Conservation (phyloP, 495 filamentous ascomycete genomes). For the Tirmania nivea region DNA sequence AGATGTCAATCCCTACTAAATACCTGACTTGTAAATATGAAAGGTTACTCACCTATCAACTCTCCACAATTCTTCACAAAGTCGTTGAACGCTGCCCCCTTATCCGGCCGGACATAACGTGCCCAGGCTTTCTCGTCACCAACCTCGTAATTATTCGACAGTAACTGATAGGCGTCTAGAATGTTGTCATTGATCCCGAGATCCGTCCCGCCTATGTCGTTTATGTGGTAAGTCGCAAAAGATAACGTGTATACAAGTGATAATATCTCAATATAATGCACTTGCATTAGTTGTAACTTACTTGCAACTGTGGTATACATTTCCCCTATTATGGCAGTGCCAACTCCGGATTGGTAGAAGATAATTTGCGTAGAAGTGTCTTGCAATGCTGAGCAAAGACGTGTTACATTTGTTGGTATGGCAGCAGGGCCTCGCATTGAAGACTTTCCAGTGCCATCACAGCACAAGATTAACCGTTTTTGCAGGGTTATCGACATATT, state of each 20-base stretch:
- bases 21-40: background rate
- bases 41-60: background rate
- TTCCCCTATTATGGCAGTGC: slow-evolving; percentile 22
- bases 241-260: background rate
- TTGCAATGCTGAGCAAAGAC: background rate
- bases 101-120: background rate
- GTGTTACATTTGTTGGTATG: background rate
- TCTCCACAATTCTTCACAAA: background rate
- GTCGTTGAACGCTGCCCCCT: background rate
- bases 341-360: slow-evolving; percentile 32
- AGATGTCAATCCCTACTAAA: background rate
- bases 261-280: slow-evolving; percentile 3
- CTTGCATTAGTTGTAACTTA: slow-evolving; percentile 1
- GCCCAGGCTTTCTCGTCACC: slow-evolving; percentile 30
- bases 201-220: slow-evolving; percentile 3
- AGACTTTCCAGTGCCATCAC: background rate
- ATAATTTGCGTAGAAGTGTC: slow-evolving; percentile 22
- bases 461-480: background rate
- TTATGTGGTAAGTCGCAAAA: background rate
- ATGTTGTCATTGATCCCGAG: slow-evolving; percentile 29
- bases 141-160: slow-evolving; percentile 42
- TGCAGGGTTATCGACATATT: background rate
- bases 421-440: background rate
- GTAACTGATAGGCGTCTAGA: slow-evolving; percentile 42
- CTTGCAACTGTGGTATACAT: slow-evolving; percentile 28